Evolutionary conservation across 2,329 filamentous ascomycete species (phyloP).

Genomic region (Alternaria triticimaculans): DNA sequence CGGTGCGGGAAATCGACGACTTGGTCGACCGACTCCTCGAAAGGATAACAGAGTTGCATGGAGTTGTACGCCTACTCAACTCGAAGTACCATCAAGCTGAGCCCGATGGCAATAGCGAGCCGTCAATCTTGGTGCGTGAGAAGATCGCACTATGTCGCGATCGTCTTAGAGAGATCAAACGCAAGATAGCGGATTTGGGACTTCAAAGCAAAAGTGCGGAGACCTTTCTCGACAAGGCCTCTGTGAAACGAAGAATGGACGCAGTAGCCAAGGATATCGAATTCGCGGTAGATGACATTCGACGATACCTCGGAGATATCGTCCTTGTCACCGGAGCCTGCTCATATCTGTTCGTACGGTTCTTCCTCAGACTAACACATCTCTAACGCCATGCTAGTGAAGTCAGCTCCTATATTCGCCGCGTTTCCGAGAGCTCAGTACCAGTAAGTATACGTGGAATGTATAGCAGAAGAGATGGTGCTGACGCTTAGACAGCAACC

Average conservation of each 20-base stretch:
- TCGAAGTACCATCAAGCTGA: constrained; percentile 9
- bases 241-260: constrained; percentile 14
- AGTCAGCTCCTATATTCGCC: neutral
- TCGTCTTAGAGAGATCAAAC: constrained; percentile 11
- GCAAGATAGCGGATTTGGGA: constrained; percentile 10
- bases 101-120: neutral
- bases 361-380: neutral
- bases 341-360: neutral
- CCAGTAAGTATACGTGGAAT: neutral
- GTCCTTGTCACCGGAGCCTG: neutral
- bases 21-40: neutral
- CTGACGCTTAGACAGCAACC: neutral
- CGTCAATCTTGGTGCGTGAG: constrained; percentile 10
- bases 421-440: neutral
- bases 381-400: neutral
- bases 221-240: constrained; percentile 14
- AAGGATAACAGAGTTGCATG: constrained; percentile 10
- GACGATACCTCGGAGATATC: constrained; percentile 9
- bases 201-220: constrained; percentile 5
- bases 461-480: neutral
- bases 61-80: constrained; percentile 12
- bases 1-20: constrained; percentile 8
- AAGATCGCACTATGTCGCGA: constrained; percentile 7
- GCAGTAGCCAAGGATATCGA: constrained; percentile 17
- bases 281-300: constrained; percentile 16